Evolutionary conservation across 352 stramenopile genomes (phyloP).

Genomic region (Globisporangium echinulatum): DNA sequence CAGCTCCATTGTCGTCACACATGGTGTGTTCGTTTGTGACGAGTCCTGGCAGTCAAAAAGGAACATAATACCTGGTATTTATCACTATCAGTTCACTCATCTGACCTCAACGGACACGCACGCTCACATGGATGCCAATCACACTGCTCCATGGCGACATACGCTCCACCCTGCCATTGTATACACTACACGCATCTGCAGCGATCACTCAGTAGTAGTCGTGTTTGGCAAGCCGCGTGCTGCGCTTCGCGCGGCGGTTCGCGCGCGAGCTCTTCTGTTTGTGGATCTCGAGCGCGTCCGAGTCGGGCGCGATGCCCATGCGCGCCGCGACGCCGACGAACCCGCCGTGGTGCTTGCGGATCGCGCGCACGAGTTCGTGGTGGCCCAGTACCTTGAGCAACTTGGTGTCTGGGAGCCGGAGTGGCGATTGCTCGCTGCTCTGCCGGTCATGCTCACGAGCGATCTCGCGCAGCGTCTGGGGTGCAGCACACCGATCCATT

Average conservation of each 20-base stretch:
- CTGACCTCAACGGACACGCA: too few species aligned
- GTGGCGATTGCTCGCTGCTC: neutral
- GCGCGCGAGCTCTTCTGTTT: constrained; percentile 57
- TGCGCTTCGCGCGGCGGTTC: constrained; percentile 60
- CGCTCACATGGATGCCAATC: too few species aligned
- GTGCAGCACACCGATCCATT: neutral
- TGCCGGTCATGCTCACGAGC: constrained; percentile 35
- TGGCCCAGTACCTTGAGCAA: constrained; percentile 65
- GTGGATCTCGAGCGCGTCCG: constrained; percentile 44
- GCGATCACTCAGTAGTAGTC: constrained; percentile 45
- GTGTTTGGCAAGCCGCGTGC: constrained; percentile 46
- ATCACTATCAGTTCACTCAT: too few species aligned
- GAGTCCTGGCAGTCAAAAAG: too few species aligned
- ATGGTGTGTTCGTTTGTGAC: too few species aligned
- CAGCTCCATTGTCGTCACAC: too few species aligned
- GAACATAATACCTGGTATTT: too few species aligned
- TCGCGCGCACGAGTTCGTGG: constrained; percentile 51
- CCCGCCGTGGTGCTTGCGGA: constrained; percentile 80
- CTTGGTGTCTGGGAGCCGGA: constrained; percentile 55
- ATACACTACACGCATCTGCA: too few species aligned
- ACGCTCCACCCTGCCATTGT: too few species aligned
- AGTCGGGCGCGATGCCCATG: constrained; percentile 34
- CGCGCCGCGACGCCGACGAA: constrained; percentile 55
- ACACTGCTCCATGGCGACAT: too few species aligned
- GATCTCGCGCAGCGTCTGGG: constrained; percentile 58